Evolutionary conservation across 2,329 filamentous ascomycete genomes (phyloP), one percentile per base, ranked within the genome.

Genomic region (Epichloe sibirici): DNA sequence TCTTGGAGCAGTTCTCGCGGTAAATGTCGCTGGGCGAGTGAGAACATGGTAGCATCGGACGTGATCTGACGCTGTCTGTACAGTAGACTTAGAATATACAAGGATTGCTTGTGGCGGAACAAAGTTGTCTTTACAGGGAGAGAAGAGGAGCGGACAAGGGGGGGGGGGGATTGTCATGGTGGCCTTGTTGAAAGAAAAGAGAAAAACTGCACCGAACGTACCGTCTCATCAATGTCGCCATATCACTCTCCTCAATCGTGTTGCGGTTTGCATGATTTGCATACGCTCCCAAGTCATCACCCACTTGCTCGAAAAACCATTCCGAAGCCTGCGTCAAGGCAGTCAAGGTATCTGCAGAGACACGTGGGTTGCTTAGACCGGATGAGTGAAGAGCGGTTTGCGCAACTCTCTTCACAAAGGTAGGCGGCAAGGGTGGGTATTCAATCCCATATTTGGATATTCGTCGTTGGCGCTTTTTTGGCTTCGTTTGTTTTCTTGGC

Each of bases 231-330:
- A 95, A 71, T 54, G 87, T 82, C 52, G 88, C 73, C 61, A 94
- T 82, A 65, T 95, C 90, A 59, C 79, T 85, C 66, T 93, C 88
- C 61, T 95, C 87, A 59, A 96, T 89, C 3, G 83, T 89, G 67
- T 86, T 93, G 35, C 90, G 80, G 35, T 86, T 85, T 5, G 86
- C 89, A 66, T 96, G 90, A 55, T 81, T 76, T 17, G 90, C 86
- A 66, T 90, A 95, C 2, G 83, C 84, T 12, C 80, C 79, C 51
- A 95, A 70, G 63, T 95, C 89, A 55, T 90, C 86, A 47, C 86
- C 82, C 2, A 87, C 73, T 66, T 95, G 90, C 69, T 94, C 88
- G 65, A 95, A 95, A 67, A 90, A 95, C 85, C 88, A 93, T 56
- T 94, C 88, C 3, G 87, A 87, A 1, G 89, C 88, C 64, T 89